Evolutionary conservation across 2,329 filamentous ascomycete species (phyloP).

Genomic region (Rhinocladiella mackenziei): DNA sequence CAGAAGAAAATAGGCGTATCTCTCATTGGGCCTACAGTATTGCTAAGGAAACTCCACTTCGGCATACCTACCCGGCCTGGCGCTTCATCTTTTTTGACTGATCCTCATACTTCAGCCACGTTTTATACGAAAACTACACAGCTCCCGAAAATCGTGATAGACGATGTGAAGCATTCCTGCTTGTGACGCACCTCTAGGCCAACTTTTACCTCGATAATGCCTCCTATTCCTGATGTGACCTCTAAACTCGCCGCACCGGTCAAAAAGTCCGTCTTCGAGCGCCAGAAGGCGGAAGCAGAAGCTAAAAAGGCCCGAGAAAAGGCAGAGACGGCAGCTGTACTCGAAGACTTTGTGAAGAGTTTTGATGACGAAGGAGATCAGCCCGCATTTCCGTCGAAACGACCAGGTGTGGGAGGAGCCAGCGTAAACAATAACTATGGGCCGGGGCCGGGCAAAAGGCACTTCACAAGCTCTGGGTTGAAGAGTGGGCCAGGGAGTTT

Average conservation of each 20-base stretch:
- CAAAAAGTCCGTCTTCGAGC: constrained; percentile 84
- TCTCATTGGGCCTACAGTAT: no score
- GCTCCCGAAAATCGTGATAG: no score
- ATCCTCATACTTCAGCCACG: no score
- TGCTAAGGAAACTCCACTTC: no score
- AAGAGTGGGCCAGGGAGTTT: constrained; percentile 50
- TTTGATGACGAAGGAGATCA: constrained; percentile 45
- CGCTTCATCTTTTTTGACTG: no score
- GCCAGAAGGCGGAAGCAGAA: constrained; percentile 82
- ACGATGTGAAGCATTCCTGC: no score
- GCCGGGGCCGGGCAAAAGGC: constrained; percentile 53
- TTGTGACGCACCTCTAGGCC: not conserved
- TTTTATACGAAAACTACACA: no score
- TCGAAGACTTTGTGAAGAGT: constrained; percentile 80
- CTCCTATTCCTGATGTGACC: constrained; percentile 55
- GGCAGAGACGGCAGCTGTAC: constrained; percentile 80
- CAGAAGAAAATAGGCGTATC: no score
- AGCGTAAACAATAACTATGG: constrained; percentile 32
- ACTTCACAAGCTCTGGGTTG: constrained; percentile 52
- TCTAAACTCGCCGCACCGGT: constrained; percentile 70
- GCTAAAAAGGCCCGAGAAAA: constrained; percentile 80
- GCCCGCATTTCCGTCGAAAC: constrained; percentile 26
- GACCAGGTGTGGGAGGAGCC: constrained; percentile 34
- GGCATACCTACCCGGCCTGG: no score
- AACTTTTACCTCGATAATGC: constrained; percentile 6